A percentile compares a stretch with the other conserved stretches of the same genome.
Conservation (phyloP, 441 rosid species). For the Populus trichocarpa region DNA sequence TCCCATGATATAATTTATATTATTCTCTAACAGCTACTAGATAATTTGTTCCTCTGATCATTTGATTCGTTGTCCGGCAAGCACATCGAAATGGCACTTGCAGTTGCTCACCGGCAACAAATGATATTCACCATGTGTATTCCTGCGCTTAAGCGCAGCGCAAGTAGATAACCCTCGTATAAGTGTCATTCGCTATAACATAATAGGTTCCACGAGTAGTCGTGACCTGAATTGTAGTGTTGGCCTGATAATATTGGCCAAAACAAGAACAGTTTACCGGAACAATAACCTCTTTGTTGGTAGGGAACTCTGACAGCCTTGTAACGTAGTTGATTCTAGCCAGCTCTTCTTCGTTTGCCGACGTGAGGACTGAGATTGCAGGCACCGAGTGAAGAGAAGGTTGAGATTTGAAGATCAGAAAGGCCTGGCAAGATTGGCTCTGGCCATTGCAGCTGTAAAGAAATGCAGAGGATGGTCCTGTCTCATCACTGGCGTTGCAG, state of each 20-base stretch:
- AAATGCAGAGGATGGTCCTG: constrained; percentile 30
- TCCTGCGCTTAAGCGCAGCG: constrained; percentile 26
- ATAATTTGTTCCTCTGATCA: constrained; percentile 27
- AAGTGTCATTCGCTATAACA: constrained; percentile 27
- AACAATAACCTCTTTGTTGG: constrained; percentile 39
- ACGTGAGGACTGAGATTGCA: constrained; percentile 36
- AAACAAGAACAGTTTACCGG: constrained; percentile 44
- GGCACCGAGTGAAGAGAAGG: constrained; percentile 34
- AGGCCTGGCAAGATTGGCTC: constrained; percentile 30
- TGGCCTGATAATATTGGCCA: constrained; percentile 38
- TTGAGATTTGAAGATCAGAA: constrained; percentile 42
- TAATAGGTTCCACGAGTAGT: constrained; percentile 14
- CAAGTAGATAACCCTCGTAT: constrained; percentile 42
- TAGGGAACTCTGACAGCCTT: constrained; percentile 23
- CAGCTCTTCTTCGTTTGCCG: constrained; percentile 27
- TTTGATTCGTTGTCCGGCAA: constrained; percentile 43
- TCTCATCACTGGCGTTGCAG: constrained; percentile 16
- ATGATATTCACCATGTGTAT: constrained; percentile 6
- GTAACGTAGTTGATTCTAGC: constrained; percentile 39
- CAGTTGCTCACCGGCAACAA: constrained; percentile 19
- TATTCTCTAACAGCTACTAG: constrained; percentile 3
- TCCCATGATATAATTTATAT: no score
- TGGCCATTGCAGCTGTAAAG: constrained; percentile 40
- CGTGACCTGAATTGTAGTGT: constrained; percentile 24
- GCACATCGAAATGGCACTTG: constrained; percentile 48